These are phyloP conservation scores for Clavispora phyllophila DNA, from an alignment of 805 yeast species.

Conservation along the genomic window DNA sequence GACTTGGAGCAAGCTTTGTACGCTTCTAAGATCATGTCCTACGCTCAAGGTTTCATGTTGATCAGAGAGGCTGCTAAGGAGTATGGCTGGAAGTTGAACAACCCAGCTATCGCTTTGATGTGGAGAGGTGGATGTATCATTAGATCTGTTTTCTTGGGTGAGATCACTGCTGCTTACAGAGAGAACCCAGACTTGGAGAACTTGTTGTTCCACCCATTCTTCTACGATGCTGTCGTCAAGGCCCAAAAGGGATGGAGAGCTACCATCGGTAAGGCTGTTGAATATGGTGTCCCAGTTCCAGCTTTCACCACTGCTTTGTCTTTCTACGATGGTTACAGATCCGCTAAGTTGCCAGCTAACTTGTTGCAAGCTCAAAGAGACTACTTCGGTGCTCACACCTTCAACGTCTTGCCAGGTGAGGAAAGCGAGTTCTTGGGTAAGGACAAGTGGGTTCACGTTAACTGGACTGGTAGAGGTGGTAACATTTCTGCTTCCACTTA, in stretches of 20 bases:
- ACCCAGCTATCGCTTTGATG: conserved; percentile 98
- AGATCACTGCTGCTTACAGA: conserved; percentile 95
- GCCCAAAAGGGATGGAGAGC: conserved; percentile 97
- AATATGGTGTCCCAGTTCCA: conserved; percentile 93
- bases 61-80: conserved; percentile 97
- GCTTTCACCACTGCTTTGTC: conserved; percentile 96
- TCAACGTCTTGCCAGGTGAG: conserved; percentile 85
- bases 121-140: conserved; percentile 99
- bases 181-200: conserved; percentile 90
- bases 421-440: conserved; percentile 74
- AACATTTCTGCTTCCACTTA: conserved; percentile 93
- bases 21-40: conserved; percentile 97
- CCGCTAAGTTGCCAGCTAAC: conserved; percentile 93
- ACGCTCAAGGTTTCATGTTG: conserved; percentile 99
- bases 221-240: conserved; percentile 82
- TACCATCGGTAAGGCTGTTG: conserved; percentile 70
- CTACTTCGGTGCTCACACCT: conserved; percentile 99
- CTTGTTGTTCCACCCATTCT: conserved; percentile 93
- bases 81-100: conserved; percentile 94
- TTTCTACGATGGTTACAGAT: conserved; percentile 98
- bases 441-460: conserved; percentile 83
- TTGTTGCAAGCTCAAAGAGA: conserved; percentile 99
- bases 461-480: conserved; percentile 99
- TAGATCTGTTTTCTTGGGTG: conserved; percentile 97
- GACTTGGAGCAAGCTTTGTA: conserved; percentile 96